Evolutionary conservation across 2,329 filamentous ascomycete species (phyloP).

Genomic region (Exophiala bonariae): DNA sequence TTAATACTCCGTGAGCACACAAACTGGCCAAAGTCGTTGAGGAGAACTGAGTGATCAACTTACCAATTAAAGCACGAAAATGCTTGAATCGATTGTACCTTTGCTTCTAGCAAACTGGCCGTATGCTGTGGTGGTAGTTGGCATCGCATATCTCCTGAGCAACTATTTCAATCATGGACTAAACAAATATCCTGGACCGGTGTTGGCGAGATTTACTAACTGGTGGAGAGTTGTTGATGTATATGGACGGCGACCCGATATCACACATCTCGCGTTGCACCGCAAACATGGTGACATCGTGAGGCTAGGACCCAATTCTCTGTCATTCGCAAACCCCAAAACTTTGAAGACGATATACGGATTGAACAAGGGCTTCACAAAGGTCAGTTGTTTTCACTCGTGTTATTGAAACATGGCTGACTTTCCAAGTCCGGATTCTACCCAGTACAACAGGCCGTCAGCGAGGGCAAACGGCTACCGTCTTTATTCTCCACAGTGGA

Average conservation of each 20-base stretch:
- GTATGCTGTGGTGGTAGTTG: conserved; percentile 14
- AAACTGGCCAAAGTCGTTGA: too few relatives aligned
- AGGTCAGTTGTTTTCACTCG: too few relatives aligned
- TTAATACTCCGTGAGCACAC: neutral
- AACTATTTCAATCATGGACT: conserved; percentile 30
- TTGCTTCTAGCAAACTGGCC: conserved; percentile 22
- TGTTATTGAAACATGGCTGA: too few relatives aligned
- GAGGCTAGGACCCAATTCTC: conserved; percentile 69
- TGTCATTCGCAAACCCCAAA: conserved; percentile 73
- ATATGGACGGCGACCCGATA: conserved; percentile 62
- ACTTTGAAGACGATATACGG: conserved; percentile 78
- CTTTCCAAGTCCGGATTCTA: conserved; percentile 71
- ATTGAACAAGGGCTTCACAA: conserved; percentile 76
- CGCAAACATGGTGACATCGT: conserved; percentile 72
- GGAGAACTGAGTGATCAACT: neutral
- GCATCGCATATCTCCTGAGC: conserved; percentile 19
- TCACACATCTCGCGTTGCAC: conserved; percentile 68
- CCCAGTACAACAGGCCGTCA: conserved; percentile 71
- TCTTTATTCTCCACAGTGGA: conserved; percentile 77
- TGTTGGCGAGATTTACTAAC: conserved; percentile 67
- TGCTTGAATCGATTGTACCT: conserved; percentile 25
- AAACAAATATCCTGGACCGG: conserved; percentile 65
- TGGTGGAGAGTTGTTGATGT: conserved; percentile 76
- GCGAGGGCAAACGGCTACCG: conserved; percentile 65
- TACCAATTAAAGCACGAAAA: conserved; percentile 3